Evolutionary conservation across 2,329 filamentous ascomycete genomes (phyloP), one percentile per base, ranked within the genome.

Genomic region (Fusarium sp.): DNA sequence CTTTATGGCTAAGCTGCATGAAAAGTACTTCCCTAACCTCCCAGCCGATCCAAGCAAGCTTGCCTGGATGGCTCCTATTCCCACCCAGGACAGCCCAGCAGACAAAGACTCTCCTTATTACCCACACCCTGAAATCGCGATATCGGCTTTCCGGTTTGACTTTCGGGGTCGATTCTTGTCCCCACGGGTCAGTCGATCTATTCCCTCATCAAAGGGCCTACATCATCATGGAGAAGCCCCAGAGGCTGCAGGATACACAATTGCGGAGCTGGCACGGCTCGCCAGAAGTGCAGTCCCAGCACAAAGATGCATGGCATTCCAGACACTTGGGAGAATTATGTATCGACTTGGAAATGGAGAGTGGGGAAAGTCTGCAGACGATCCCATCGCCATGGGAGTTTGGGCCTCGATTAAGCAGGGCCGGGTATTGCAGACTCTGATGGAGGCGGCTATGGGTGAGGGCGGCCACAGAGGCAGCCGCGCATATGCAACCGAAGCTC

Each of bases 221-320:
- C 96, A 99, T 82, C 96, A 99, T 82, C 96, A 99, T 81, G 95
- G 93, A 72, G 91, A 95, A 67, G 95, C 96, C 2, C 96, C 96
- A 18, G 94, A 97, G 82, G 94, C 95, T 2, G 96, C 96, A 0
- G 96, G 96, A 0, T 99, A 99, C 83, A 98, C 96, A 0, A 89
- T 99, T 34, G 90, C 91, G 0, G 96, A 99, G 82, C 87, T 99
- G 1, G 92, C 94, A 1, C 90, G 93, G 35, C 88, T 98, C 2
- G 91, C 94, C 6, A 89, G 96, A 37, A 97, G 94, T 64, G 91
- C 92, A 0, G 94, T 98, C 22, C 90, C 96, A 0, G 92, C 93
- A 1, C 96, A 99, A 85, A 86, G 96, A 13, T 98, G 96, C 79
- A 89, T 98, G 71, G 94, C 96, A 0, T 98, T 94, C 82, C 96